A percentile compares a stretch with the other conserved stretches of the same genome.
These are phyloP conservation scores for Aureobasidium sp. DNA, from an alignment of 2,329 filamentous ascomycete genomes.

Conservation along the genomic window DNA sequence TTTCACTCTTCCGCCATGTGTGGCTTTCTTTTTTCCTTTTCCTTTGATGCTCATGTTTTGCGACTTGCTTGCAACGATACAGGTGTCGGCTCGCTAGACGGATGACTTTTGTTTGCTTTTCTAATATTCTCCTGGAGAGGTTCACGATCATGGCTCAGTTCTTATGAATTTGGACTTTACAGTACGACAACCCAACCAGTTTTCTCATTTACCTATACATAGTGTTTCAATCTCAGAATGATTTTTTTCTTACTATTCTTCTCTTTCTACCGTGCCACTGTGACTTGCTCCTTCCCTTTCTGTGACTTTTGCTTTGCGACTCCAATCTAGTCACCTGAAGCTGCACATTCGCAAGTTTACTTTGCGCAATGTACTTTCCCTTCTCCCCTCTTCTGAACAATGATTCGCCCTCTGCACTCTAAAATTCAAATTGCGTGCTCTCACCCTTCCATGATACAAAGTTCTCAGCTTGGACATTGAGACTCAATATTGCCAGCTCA, in stretches of 20 bases:
- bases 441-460: neutral
- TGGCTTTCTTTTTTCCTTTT: neutral
- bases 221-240: constrained; percentile 1
- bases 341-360: neutral
- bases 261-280: neutral
- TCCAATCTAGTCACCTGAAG: neutral
- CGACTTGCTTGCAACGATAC: constrained; percentile 5
- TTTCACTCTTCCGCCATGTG: neutral
- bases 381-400: neutral
- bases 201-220: constrained; percentile 2
- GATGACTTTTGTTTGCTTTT: neutral
- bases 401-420: too few species aligned
- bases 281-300: neutral
- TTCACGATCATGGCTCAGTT: neutral
- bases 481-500: neutral
- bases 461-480: neutral
- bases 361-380: neutral
- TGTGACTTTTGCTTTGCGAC: neutral
- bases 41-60: neutral
- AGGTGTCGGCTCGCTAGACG: constrained; percentile 10
- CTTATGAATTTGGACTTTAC: neutral
- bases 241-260: neutral
- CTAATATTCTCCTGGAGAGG: constrained; percentile 9
- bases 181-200: constrained; percentile 2
- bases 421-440: neutral